Evolutionary conservation across 176 grass and related monocot species (phyloP).

Genomic region (Thinopyrum elongatum): DNA sequence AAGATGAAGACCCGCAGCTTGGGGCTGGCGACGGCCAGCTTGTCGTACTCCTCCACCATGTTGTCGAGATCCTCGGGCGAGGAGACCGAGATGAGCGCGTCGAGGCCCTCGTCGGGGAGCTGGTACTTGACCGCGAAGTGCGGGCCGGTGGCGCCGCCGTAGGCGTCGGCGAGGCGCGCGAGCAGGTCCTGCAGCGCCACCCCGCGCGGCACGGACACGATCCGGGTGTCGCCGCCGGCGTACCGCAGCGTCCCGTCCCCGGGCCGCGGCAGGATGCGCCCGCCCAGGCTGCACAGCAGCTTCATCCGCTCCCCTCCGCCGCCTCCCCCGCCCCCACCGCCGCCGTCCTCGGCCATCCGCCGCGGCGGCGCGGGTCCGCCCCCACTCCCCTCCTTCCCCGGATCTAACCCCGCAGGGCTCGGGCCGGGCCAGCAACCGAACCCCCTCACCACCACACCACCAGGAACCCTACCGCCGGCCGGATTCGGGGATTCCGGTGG

Average conservation of each 20-base stretch:
- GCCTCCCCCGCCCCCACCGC: conserved; percentile 20
- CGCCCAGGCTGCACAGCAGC: conserved; percentile 83
- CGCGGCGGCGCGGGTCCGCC: conserved; percentile 14
- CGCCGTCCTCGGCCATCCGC: conserved; percentile 40
- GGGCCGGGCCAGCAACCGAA: conserved; percentile 16
- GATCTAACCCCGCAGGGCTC: conserved; percentile 38
- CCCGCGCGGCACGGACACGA: conserved; percentile 67
- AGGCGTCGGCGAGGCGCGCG: conserved; percentile 56
- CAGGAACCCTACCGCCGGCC: not conserved
- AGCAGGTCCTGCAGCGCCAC: conserved; percentile 51
- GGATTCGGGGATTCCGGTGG: not conserved
- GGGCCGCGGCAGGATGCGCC: conserved; percentile 84
- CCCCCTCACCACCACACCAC: not conserved
- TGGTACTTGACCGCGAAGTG: conserved; percentile 77
- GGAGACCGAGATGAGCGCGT: conserved; percentile 96
- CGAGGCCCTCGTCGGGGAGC: conserved; percentile 90
- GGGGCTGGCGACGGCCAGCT: conserved; percentile 50
- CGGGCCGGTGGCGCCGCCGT: conserved; percentile 46
- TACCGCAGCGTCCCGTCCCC: conserved; percentile 87
- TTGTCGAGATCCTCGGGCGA: conserved; percentile 96
- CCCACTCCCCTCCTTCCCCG: not conserved
- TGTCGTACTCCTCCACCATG: conserved; percentile 97
- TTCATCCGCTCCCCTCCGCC: conserved; percentile 46
- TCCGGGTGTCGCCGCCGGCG: conserved; percentile 92
- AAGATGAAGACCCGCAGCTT: conserved; percentile 95